A percentile compares a stretch with the other conserved stretches of the same genome.
Conservation (phyloP, 2,329 filamentous ascomycete genomes). For the Didymella keratinophila region DNA sequence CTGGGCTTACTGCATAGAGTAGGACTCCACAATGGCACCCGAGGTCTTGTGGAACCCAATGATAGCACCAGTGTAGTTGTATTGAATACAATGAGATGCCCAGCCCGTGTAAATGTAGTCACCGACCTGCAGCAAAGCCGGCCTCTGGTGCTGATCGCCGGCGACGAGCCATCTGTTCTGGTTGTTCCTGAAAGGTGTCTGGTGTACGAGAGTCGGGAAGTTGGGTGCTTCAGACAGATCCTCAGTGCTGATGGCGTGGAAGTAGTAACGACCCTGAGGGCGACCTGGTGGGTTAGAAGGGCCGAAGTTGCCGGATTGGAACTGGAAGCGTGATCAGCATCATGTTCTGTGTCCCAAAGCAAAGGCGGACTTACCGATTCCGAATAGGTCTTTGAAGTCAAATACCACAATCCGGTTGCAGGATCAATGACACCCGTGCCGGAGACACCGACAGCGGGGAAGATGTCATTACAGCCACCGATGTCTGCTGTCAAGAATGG, state of each 20-base stretch:
- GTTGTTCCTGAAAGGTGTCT: conserved; percentile 57
- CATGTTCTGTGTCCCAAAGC: neutral
- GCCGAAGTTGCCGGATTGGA: conserved; percentile 35
- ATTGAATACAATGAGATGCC: conserved; percentile 61
- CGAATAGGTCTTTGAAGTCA: conserved; percentile 60
- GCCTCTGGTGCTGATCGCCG: conserved; percentile 59
- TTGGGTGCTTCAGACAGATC: conserved; percentile 53
- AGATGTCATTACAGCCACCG: conserved; percentile 57
- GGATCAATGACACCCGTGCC: conserved; percentile 62
- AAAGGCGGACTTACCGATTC: conserved; percentile 24
- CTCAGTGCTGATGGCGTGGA: conserved; percentile 58
- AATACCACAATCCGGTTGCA: conserved; percentile 58
- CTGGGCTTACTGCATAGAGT: conserved; percentile 40
- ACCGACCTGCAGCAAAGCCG: conserved; percentile 57
- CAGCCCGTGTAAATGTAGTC: conserved; percentile 60
- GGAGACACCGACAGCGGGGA: conserved; percentile 58
- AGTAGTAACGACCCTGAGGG: conserved; percentile 54
- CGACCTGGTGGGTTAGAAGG: conserved; percentile 47
- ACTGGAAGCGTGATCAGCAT: conserved; percentile 3
- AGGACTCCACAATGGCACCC: conserved; percentile 56
- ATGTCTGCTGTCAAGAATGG: conserved; percentile 59
- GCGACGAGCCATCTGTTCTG: conserved; percentile 56
- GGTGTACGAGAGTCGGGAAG: conserved; percentile 57
- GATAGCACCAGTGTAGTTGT: conserved; percentile 61
- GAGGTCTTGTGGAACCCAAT: conserved; percentile 59